phyloP scores from a whole-genome alignment of 2,329 filamentous ascomycete species.

The Penicillium sp. region DNA sequence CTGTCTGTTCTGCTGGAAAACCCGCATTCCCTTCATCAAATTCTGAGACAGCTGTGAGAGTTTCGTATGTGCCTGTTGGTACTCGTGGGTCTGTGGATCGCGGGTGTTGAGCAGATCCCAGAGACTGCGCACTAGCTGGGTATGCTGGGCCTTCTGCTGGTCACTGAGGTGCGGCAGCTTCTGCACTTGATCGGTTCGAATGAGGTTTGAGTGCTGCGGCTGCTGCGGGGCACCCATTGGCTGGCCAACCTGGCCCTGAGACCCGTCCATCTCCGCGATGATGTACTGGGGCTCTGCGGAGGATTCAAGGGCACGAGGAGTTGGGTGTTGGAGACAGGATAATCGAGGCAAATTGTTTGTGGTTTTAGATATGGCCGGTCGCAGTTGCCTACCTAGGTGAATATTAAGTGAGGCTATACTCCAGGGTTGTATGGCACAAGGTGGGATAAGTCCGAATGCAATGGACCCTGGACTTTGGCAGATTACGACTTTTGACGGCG shows the following conservation, averaged over 20 bases:
- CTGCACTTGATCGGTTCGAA: conserved; percentile 47
- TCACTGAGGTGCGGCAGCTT: conserved; percentile 47
- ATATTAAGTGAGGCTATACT: background rate
- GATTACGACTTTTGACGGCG: conserved; percentile 2
- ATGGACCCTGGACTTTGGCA: background rate
- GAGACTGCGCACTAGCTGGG: conserved; percentile 45
- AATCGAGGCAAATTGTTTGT: background rate
- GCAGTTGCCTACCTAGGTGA: background rate
- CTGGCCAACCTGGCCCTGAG: conserved; percentile 25
- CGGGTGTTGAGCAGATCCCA: conserved; percentile 47
- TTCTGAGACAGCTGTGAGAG: conserved; percentile 45
- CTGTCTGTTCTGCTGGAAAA: conserved; percentile 38
- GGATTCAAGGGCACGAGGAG: background rate
- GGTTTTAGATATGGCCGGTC: background rate
- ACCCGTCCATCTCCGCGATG: conserved; percentile 27
- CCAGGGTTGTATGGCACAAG: background rate
- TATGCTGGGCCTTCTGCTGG: conserved; percentile 49
- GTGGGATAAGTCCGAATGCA: background rate
- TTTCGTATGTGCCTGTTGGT: conserved; percentile 44
- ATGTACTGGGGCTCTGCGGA: conserved; percentile 1
- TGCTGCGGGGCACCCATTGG: conserved; percentile 28
- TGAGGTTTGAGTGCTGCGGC: conserved; percentile 40
- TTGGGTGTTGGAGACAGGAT: background rate
- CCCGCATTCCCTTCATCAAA: conserved; percentile 45
- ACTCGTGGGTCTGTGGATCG: conserved; percentile 42